phyloP scores from a whole-genome alignment of 345 rosid genomes.

The Aquilaria malaccensis region DNA sequence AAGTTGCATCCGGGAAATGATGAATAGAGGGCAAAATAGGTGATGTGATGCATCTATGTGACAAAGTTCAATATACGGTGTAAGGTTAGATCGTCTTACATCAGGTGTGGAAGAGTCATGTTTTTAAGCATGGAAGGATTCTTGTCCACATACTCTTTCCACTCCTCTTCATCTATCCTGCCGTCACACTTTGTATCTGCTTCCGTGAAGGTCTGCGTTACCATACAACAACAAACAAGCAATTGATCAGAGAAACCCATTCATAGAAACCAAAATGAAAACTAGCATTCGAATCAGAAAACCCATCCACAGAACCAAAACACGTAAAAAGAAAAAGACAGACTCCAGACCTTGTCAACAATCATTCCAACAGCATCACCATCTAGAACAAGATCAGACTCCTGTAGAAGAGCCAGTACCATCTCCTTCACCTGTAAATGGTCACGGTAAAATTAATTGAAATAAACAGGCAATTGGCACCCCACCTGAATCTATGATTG shows the following conservation, averaged over 20 bases:
- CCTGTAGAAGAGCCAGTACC: slow-evolving; percentile 5
- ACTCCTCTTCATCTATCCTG: slow-evolving; percentile 15
- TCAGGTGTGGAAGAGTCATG: slow-evolving; percentile 29
- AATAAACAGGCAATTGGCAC: too few species aligned
- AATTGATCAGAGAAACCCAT: background rate
- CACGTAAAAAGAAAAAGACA: background rate
- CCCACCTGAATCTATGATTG: too few species aligned
- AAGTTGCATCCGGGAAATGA: background rate
- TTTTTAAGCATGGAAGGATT: slow-evolving; percentile 26
- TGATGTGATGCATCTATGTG: background rate
- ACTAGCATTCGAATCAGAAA: background rate
- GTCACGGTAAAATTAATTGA: too few species aligned
- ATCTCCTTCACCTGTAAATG: slow-evolving; percentile 5
- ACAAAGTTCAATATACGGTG: too few species aligned
- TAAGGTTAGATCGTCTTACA: background rate
- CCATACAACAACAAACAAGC: background rate
- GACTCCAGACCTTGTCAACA: slow-evolving; percentile 18
- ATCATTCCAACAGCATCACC: slow-evolving; percentile 21
- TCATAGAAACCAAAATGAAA: background rate
- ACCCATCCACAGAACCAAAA: background rate
- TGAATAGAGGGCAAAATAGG: background rate
- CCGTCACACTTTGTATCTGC: slow-evolving; percentile 17
- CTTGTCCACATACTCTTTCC: slow-evolving; percentile 18
- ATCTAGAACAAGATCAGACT: background rate
- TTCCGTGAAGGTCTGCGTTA: slow-evolving; percentile 17